These are phyloP conservation scores for Baudoinia panamericana DNA, from an alignment of 495 filamentous ascomycete species.

Conservation along the genomic window DNA sequence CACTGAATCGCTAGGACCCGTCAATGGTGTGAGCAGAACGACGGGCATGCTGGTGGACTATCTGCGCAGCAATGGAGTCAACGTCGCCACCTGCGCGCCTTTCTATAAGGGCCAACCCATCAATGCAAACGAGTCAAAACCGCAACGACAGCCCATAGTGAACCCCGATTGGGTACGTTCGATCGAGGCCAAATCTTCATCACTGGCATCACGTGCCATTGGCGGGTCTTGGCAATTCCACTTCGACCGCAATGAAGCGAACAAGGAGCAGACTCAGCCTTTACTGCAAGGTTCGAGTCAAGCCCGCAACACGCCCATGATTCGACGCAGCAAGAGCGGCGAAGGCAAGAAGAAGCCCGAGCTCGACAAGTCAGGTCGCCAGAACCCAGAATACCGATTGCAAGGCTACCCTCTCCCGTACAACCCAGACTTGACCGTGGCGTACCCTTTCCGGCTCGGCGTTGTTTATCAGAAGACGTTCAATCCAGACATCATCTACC, in stretches of 20 bases:
- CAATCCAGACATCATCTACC: slow-evolving; percentile 45
- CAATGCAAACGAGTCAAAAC: slow-evolving; percentile 11
- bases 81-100: slow-evolving; percentile 47
- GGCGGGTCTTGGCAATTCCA: slow-evolving; percentile 20
- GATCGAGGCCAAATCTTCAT: slow-evolving; percentile 16
- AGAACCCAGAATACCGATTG: slow-evolving; percentile 38
- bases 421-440: slow-evolving; percentile 49
- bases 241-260: slow-evolving; percentile 10
- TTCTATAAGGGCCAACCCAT: slow-evolving; percentile 27
- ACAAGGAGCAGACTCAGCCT: not conserved
- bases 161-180: slow-evolving; percentile 17
- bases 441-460: slow-evolving; percentile 47
- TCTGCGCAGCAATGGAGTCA: slow-evolving; percentile 40
- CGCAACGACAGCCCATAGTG: slow-evolving; percentile 11
- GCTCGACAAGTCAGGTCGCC: not conserved
- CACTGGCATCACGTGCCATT: slow-evolving; percentile 14
- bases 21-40: slow-evolving; percentile 53
- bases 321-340: slow-evolving; percentile 7
- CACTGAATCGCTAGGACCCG: slow-evolving; percentile 51
- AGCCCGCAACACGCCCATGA: slow-evolving; percentile 4
- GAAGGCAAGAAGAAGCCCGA: slow-evolving; percentile 8
- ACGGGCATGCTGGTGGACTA: slow-evolving; percentile 50
- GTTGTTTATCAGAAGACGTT: slow-evolving; percentile 41
- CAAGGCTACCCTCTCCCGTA: slow-evolving; percentile 50
- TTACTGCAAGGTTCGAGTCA: not conserved